These are phyloP conservation scores for Metschnikowia lochheadii DNA, from an alignment of 805 yeast species.

Conservation along the genomic window DNA sequence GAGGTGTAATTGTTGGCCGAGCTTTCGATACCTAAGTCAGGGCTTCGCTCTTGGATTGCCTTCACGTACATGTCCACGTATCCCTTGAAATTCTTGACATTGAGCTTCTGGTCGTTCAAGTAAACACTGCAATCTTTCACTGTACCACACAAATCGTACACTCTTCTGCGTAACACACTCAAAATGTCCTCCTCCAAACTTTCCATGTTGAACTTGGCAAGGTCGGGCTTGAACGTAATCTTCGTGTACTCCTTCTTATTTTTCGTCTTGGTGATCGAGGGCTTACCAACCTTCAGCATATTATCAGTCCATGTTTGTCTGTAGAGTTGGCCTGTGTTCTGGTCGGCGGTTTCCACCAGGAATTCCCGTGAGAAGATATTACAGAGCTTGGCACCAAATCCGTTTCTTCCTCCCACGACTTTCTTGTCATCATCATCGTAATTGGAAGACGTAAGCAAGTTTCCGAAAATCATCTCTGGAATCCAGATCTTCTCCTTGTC, in stretches of 20 bases:
- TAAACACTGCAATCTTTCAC: constrained; percentile 76
- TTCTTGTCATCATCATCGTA: constrained; percentile 94
- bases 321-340: constrained; percentile 55
- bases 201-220: constrained; percentile 81
- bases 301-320: constrained; percentile 83
- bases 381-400: constrained; percentile 96
- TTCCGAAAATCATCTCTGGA: constrained; percentile 95
- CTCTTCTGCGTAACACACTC: constrained; percentile 87
- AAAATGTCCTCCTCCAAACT: constrained; percentile 75
- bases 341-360: constrained; percentile 84
- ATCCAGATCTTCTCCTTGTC: constrained; percentile 87
- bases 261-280: constrained; percentile 59
- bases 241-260: constrained; percentile 76
- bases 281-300: constrained; percentile 74
- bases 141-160: constrained; percentile 92
- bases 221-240: constrained; percentile 84
- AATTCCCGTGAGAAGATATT: constrained; percentile 91
- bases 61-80: constrained; percentile 87
- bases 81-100: constrained; percentile 70
- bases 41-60: constrained; percentile 57
- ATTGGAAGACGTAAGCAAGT: constrained; percentile 88
- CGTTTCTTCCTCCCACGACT: constrained; percentile 98
- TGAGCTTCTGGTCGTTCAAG: constrained; percentile 69
- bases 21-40: constrained; percentile 23
- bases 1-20: constrained; percentile 36